Percentiles rank a stretch among this genome's conserved stretches.
These are phyloP conservation scores for Neofusicoccum laricinum DNA, from an alignment of 2,329 filamentous ascomycete species.

Conservation along the genomic window DNA sequence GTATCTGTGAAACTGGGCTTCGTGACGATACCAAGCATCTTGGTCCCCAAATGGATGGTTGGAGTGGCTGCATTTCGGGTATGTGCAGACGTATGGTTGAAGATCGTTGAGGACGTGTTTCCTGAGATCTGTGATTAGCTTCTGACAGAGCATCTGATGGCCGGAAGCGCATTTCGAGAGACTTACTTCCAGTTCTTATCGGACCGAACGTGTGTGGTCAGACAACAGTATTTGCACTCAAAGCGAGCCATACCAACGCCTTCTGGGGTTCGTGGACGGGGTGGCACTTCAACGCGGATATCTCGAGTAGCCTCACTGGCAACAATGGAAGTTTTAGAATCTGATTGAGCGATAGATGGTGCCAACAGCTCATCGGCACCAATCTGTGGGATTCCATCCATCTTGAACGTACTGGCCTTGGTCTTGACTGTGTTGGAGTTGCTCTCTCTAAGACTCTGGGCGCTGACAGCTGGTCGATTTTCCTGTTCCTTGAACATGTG, in stretches of 20 bases:
- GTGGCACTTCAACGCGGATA: not conserved
- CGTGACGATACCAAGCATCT: conserved; percentile 18
- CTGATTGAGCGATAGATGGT: not conserved
- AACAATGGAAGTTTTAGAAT: not conserved
- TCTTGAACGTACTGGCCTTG: not conserved
- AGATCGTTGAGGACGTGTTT: conserved; percentile 19
- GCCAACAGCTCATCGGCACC: not conserved
- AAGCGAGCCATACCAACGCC: not conserved
- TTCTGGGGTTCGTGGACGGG: not conserved
- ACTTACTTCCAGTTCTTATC: not conserved
- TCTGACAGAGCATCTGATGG: not conserved
- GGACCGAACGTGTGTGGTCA: not conserved
- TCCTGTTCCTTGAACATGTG: not conserved
- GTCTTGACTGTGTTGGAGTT: not conserved
- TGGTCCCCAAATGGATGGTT: conserved; percentile 13
- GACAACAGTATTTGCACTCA: not conserved
- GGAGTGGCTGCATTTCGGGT: conserved; percentile 4
- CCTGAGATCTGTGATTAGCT: not conserved
- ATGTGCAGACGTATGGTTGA: conserved; percentile 19
- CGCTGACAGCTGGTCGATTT: not conserved
- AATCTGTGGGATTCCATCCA: not conserved
- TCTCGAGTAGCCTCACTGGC: not conserved
- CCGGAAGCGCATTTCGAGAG: not conserved
- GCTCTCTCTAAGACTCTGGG: not conserved
- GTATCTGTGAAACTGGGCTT: conserved; percentile 17